Percentiles rank a stretch among this genome's conserved stretches.
Conservation (phyloP, 352 stramenopile genomes). For the Phytophthora idaei region DNA sequence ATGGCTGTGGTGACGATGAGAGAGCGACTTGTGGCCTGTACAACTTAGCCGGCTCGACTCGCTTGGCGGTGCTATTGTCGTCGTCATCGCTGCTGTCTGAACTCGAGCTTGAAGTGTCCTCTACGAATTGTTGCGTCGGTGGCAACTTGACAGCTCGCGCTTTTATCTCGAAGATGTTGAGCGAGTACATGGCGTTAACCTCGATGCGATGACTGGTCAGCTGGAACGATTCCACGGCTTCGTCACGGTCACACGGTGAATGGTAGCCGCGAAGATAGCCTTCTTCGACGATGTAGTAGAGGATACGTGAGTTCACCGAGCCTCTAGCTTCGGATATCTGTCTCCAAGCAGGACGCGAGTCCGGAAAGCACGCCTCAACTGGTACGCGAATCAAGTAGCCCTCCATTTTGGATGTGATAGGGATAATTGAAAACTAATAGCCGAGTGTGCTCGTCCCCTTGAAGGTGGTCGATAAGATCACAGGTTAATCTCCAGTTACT, state of each 20-base stretch:
- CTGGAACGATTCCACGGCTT: slow-evolving; percentile 61
- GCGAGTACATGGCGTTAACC: slow-evolving; percentile 67
- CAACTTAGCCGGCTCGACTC: neutral
- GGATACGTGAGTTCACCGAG: slow-evolving; percentile 36
- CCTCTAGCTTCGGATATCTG: slow-evolving; percentile 11
- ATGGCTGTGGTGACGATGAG: slow-evolving; percentile 4
- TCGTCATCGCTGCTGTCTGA: slow-evolving; percentile 41
- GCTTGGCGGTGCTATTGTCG: neutral
- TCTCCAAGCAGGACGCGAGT: slow-evolving; percentile 29
- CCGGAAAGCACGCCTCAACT: slow-evolving; percentile 33
- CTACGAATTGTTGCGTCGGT: slow-evolving; percentile 25
- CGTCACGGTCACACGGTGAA: slow-evolving; percentile 38
- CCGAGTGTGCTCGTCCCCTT: neutral
- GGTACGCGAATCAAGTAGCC: slow-evolving; percentile 76
- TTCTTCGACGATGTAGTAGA: slow-evolving; percentile 76
- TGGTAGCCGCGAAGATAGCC: slow-evolving; percentile 62
- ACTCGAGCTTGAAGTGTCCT: slow-evolving; percentile 33
- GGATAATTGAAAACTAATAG: neutral
- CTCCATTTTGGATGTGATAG: slow-evolving; percentile 46
- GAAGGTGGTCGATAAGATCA: slow-evolving; percentile 9
- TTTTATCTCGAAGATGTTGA: slow-evolving; percentile 70
- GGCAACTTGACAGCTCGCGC: slow-evolving; percentile 17
- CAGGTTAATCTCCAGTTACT: neutral
- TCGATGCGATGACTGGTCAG: slow-evolving; percentile 64
- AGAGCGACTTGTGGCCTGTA: slow-evolving; percentile 7